Percentiles rank a stretch among this genome's conserved stretches.
These are phyloP conservation scores for Candida sanyiensis DNA, from an alignment of 805 yeast species.

Conservation along the genomic window DNA sequence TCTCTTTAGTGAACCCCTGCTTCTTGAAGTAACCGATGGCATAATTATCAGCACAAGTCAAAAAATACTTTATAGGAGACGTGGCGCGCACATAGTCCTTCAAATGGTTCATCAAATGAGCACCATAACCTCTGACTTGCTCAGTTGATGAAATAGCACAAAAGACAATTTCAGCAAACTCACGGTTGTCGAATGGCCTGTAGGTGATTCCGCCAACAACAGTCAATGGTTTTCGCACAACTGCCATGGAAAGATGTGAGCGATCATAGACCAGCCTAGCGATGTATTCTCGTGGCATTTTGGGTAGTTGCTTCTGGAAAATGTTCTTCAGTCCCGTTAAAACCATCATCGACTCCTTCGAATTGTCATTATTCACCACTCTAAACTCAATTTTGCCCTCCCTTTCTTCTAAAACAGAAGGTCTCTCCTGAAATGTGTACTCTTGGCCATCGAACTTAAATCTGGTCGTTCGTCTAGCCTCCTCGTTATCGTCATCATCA, in stretches of 20 bases:
- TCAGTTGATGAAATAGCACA: slow-evolving; percentile 97
- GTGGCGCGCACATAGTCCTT: slow-evolving; percentile 93
- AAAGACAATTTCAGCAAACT: slow-evolving; percentile 96
- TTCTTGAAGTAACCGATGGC: slow-evolving; percentile 98
- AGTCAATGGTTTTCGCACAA: slow-evolving; percentile 84
- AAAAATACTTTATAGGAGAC: slow-evolving; percentile 74
- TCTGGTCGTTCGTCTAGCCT: slow-evolving; percentile 33
- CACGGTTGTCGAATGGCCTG: slow-evolving; percentile 84
- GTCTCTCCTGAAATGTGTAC: slow-evolving; percentile 84
- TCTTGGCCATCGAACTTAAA: slow-evolving; percentile 61
- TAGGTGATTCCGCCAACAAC: slow-evolving; percentile 98
- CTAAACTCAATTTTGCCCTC: slow-evolving; percentile 92
- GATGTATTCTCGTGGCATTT: slow-evolving; percentile 97
- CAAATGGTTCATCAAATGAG: slow-evolving; percentile 95
- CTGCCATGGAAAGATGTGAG: slow-evolving; percentile 93
- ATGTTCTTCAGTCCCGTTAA: slow-evolving; percentile 93
- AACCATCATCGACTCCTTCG: slow-evolving; percentile 81
- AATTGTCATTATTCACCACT: slow-evolving; percentile 92
- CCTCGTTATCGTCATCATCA: slow-evolving; percentile 29
- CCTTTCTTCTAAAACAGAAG: slow-evolving; percentile 89
- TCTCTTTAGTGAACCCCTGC: slow-evolving; percentile 96
- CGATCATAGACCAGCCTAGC: slow-evolving; percentile 92
- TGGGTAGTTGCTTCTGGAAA: slow-evolving; percentile 95
- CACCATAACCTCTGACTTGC: slow-evolving; percentile 98
- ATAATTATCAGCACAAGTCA: slow-evolving; percentile 97